Percentiles rank a stretch among this genome's conserved stretches.
phyloP scores from a whole-genome alignment of 1,139 yeast species.

The Lodderomyces margitis region DNA sequence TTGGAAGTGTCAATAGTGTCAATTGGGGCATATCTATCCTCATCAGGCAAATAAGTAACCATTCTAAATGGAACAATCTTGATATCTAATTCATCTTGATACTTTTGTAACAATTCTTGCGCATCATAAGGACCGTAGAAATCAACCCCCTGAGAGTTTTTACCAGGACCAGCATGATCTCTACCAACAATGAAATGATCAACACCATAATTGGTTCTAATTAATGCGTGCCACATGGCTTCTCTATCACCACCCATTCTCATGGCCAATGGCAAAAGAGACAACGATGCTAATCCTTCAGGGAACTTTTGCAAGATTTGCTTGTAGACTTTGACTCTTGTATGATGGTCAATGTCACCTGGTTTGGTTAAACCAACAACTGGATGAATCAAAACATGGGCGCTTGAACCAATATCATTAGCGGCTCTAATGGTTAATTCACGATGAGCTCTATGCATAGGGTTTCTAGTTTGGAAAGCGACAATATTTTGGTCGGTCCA shows the following conservation, averaged over 20 bases:
- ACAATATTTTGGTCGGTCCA: constrained; percentile 79
- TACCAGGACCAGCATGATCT: constrained; percentile 98
- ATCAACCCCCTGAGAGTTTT: constrained; percentile 88
- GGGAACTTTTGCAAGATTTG: constrained; percentile 91
- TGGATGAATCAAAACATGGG: constrained; percentile 87
- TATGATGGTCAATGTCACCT: constrained; percentile 97
- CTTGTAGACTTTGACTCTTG: constrained; percentile 93
- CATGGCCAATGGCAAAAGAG: constrained; percentile 93
- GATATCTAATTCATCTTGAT: constrained; percentile 74
- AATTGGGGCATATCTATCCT: constrained; percentile 92
- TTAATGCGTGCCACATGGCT: constrained; percentile 97
- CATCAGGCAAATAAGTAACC: constrained; percentile 95
- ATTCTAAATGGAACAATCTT: constrained; percentile 95
- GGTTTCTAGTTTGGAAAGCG: constrained; percentile 97
- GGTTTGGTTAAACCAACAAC: constrained; percentile 97
- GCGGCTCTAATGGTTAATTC: constrained; percentile 97
- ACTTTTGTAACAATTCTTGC: constrained; percentile 78
- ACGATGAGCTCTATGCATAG: constrained; percentile 98
- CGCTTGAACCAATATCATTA: constrained; percentile 41
- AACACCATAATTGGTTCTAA: constrained; percentile 95
- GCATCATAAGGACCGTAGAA: constrained; percentile 98
- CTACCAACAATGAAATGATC: constrained; percentile 97
- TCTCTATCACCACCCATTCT: constrained; percentile 99
- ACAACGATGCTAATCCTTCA: constrained; percentile 85
- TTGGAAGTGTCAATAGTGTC: constrained; percentile 79